phyloP scores from a whole-genome alignment of 345 rosid species.

The Toxicodendron radicans region DNA sequence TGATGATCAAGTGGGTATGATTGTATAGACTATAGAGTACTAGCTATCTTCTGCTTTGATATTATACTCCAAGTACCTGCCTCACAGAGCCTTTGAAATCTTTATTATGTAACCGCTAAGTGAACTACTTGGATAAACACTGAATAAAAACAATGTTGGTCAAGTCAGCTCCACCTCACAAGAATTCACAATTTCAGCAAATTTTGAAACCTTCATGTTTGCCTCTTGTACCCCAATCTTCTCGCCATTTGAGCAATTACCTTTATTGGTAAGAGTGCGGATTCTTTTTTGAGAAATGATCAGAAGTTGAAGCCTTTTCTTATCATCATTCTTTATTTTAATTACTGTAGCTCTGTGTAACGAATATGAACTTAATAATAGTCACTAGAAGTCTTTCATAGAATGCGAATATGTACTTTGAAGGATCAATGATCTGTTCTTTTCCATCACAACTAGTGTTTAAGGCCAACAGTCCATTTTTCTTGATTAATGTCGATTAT shows the following conservation, averaged over 20 bases:
- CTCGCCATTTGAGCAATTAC: conserved; percentile 41
- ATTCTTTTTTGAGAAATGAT: conserved; percentile 54
- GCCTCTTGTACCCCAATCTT: conserved; percentile 60
- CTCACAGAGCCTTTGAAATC: conserved; percentile 57
- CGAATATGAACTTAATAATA: conserved; percentile 48
- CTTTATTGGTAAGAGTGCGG: conserved; percentile 46
- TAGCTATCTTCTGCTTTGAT: conserved; percentile 57
- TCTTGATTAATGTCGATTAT: conserved; percentile 50
- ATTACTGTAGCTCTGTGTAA: conserved; percentile 35
- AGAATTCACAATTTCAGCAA: conserved; percentile 51
- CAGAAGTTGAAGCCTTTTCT: conserved; percentile 49
- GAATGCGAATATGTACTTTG: conserved; percentile 38
- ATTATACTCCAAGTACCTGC: conserved; percentile 61
- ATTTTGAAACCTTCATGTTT: conserved; percentile 33
- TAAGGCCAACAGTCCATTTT: conserved; percentile 59
- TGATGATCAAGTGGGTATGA: conserved; percentile 52
- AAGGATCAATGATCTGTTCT: conserved; percentile 61
- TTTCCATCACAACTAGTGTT: conserved; percentile 42
- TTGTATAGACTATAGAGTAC: conserved; percentile 30
- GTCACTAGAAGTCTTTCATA: conserved; percentile 55
- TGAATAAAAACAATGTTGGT: conserved; percentile 79
- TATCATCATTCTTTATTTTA: conserved; percentile 17
- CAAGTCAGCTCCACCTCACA: conserved; percentile 91
- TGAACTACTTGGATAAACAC: conserved; percentile 70
- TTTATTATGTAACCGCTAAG: conserved; percentile 45